A percentile compares a stretch with the other conserved stretches of the same genome.
Conservation (phyloP, 2,329 filamentous ascomycete species). For the Ophiostoma piceae region DNA sequence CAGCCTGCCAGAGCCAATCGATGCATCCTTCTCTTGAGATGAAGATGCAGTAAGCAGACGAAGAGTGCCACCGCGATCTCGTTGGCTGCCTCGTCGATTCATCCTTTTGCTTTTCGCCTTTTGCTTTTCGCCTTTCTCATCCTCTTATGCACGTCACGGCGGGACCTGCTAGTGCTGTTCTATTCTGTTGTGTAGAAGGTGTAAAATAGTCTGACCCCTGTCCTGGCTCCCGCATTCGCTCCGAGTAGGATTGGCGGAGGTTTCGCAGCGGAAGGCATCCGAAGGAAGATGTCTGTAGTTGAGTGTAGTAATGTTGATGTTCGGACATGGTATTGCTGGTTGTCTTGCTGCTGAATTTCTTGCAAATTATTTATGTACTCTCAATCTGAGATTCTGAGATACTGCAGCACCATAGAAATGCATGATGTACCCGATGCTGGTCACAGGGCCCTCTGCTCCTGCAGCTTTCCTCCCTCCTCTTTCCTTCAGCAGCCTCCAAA, state of each 20-base stretch:
- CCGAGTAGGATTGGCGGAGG: neutral
- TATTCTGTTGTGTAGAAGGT: neutral
- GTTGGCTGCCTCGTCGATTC: neutral
- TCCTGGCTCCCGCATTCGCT: neutral
- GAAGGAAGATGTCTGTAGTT: neutral
- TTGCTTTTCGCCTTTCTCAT: neutral
- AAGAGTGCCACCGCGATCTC: neutral
- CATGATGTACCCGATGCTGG: neutral
- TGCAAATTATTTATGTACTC: too few species aligned
- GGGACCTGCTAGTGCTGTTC: neutral
- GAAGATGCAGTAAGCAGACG: neutral
- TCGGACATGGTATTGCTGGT: too few species aligned
- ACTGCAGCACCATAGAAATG: neutral
- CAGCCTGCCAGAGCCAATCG: neutral
- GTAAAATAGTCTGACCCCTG: neutral
- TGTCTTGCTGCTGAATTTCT: too few species aligned
- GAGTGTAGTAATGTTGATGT: too few species aligned
- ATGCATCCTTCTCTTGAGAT: neutral
- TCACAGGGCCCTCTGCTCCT: neutral
- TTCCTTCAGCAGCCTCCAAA: neutral
- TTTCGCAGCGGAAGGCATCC: neutral
- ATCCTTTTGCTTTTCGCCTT: neutral
- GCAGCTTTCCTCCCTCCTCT: neutral
- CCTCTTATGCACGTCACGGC: slow-evolving; percentile 5
- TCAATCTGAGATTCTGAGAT: too few species aligned